Conservation (phyloP, 2,329 filamentous ascomycete genomes). For the Cytospora mali region DNA sequence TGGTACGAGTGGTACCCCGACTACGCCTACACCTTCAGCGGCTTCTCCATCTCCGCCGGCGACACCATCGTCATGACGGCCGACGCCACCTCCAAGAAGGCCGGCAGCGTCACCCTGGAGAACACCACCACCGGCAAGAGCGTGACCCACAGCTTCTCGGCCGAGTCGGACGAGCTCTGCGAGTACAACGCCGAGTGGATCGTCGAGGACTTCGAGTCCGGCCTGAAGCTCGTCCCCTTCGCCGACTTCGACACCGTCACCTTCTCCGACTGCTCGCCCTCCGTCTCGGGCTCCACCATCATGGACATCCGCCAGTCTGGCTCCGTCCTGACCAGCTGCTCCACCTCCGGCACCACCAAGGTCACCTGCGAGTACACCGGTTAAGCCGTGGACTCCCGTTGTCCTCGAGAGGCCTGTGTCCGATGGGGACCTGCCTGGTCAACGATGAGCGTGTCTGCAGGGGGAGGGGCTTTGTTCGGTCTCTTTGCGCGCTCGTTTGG, state of each 20-base stretch:
- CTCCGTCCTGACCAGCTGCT: constrained; percentile 22
- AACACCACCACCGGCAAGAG: constrained; percentile 53
- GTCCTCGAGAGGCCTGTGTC: too few relatives aligned
- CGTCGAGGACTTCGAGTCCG: constrained; percentile 54
- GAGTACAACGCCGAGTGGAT: constrained; percentile 65
- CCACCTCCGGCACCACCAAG: constrained; percentile 17
- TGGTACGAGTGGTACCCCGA: constrained; percentile 66
- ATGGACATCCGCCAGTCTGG: constrained; percentile 25
- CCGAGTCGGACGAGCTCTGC: constrained; percentile 46
- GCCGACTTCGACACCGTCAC: constrained; percentile 49
- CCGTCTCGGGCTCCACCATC: constrained; percentile 45
- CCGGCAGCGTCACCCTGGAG: constrained; percentile 47
- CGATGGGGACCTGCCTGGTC: neutral
- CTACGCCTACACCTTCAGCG: constrained; percentile 40
- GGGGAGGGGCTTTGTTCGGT: neutral
- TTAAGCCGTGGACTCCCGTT: neutral
- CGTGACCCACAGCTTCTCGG: constrained; percentile 52
- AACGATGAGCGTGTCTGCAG: neutral
- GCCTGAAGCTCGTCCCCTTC: constrained; percentile 43
- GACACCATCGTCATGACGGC: constrained; percentile 32
- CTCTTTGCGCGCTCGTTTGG: neutral
- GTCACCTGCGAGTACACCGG: constrained; percentile 40
- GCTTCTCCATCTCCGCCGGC: constrained; percentile 24
- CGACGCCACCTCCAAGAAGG: constrained; percentile 42
- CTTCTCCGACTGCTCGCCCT: constrained; percentile 43